Evolutionary conservation across 169 alveolate species (phyloP), one percentile per base, ranked within the genome.

Genomic region (Eimeria brunetti): DNA sequence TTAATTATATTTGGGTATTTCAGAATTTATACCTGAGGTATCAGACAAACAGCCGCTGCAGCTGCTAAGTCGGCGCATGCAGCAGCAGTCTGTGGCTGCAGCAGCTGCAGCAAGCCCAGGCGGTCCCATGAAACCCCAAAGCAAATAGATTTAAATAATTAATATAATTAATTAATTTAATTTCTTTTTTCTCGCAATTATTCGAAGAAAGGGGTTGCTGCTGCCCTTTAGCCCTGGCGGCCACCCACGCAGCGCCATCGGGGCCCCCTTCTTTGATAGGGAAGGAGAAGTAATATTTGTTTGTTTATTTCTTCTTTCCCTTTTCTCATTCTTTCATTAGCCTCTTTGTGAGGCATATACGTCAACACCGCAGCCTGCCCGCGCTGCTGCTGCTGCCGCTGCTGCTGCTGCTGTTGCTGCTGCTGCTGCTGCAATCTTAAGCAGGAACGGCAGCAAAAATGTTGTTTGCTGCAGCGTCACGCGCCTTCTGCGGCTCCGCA

Each of bases 401-500:
- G 62, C 64, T 22, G 46, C 46, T n/a, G 88, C 64, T 44, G 88
- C 88, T 14, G 71, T 5, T 60, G 71, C 71, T 1, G 36, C 18
- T 20, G 81, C 49, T 6, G 49, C 2, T 12, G 24, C 27, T 12
- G n/a, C 53, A 20, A 0, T 22, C 84, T 1, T 38, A 30, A 36
- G 11, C 38, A 81, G 73, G 75, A 81, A 9, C 22, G 69, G 53
- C 73, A 51, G 27, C 49, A n/a, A 56, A 51, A 75, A 81, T 81
- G 89, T 73, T 49, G 89, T 51, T 81, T n/a, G 71, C 89, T 51
- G 89, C 73, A 7, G 73, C 89, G 22, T 51, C 89, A 18, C 89
- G 89, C 18, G 89, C 89, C 89, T 81, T 81, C 75, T n/a, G 53
- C 73, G 46, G 71, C 51, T 18, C 49, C 18, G 41, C 53, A 53